phyloP scores from a whole-genome alignment of 352 stramenopile genomes.

The Peronosclerospora sorghi region DNA sequence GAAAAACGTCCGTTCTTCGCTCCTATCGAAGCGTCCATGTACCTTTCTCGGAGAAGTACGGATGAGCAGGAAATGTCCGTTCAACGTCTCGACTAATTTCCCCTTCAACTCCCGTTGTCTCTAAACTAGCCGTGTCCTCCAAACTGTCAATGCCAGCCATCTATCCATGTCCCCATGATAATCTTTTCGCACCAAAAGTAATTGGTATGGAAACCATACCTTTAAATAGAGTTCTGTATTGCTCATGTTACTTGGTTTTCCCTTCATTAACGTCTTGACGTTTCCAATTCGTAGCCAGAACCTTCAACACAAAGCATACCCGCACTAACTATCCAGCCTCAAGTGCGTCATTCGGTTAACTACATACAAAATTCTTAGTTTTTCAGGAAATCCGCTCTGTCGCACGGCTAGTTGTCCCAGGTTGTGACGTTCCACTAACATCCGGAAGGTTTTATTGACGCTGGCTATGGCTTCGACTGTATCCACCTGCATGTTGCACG shows the following conservation, averaged over 20 bases:
- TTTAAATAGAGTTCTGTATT: slow-evolving; percentile 20
- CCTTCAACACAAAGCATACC: slow-evolving; percentile 11
- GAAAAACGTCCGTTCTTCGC: background rate
- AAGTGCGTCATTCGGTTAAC: background rate
- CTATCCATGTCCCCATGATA: slow-evolving; percentile 11
- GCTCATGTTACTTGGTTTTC: slow-evolving; percentile 1
- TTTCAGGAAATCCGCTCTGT: slow-evolving; percentile 15
- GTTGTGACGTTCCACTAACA: slow-evolving; percentile 17
- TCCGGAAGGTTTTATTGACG: slow-evolving; percentile 13
- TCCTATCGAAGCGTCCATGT: background rate
- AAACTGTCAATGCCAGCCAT: slow-evolving; percentile 27
- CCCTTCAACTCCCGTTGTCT: slow-evolving; percentile 55
- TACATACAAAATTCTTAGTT: slow-evolving; percentile 20
- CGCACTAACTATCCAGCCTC: background rate
- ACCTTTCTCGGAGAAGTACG: slow-evolving; percentile 41
- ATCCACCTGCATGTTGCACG: slow-evolving; percentile 17
- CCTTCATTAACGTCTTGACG: slow-evolving; percentile 17
- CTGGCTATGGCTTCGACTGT: slow-evolving; percentile 20
- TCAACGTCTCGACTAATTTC: slow-evolving; percentile 66
- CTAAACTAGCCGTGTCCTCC: slow-evolving; percentile 24
- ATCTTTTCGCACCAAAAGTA: background rate
- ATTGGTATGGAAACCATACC: slow-evolving; percentile 1
- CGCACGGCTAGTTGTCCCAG: slow-evolving; percentile 17
- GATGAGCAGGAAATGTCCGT: slow-evolving; percentile 50
- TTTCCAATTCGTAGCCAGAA: slow-evolving; percentile 29